Evolutionary conservation across 495 filamentous ascomycete genomes (phyloP), one percentile per base, ranked within the genome.

Genomic region (Haplographium delicatum): DNA sequence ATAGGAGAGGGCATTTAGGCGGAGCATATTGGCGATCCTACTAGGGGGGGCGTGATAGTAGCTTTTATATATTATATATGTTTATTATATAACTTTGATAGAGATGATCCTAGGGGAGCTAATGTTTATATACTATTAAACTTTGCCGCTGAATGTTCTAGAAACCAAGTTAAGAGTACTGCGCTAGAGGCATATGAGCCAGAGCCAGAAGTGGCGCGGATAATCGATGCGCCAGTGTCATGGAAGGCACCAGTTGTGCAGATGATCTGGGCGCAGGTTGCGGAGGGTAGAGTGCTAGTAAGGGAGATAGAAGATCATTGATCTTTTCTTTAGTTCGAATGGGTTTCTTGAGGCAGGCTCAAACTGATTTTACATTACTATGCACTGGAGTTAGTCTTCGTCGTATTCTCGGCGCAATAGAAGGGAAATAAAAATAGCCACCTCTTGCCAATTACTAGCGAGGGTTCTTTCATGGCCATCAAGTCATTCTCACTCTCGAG

Each of bases 181-280:
- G 33, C 41, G 47, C 47, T 26, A 56, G 40, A 61, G 54, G 50
- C 44, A 56, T 54, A 56, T 23, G 44, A 55, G 57, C 44, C 34
- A 41, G 51, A 54, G 51, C 50, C 43, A 47, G 38, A 53, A 53
- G 40, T 53, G 44, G 54, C 49, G 28, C 49, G 34, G 35, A 47
- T 48, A 44, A 53, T 47, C 33, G 41, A 47, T 8, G 22, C 23
- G 54, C 42, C 26, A 57, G 50, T 18, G 44, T 35, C 16, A 53
- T 52, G 42, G 49, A 57, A 42, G 27, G 54, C 54, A 30, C 50
- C 50, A 57, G 50, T 57, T 2, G 43, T 37, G 44, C 54, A 44
- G 41, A 58, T 58, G 45, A 57, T 49, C 7, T 54, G 15, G 49
- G 51, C n/a, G 16, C 35, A 19, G 18, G 35, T 34, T 45, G 42